These are phyloP conservation scores for Conringia planisiliqua DNA, from an alignment of 345 rosid genomes.

Conservation along the genomic window DNA sequence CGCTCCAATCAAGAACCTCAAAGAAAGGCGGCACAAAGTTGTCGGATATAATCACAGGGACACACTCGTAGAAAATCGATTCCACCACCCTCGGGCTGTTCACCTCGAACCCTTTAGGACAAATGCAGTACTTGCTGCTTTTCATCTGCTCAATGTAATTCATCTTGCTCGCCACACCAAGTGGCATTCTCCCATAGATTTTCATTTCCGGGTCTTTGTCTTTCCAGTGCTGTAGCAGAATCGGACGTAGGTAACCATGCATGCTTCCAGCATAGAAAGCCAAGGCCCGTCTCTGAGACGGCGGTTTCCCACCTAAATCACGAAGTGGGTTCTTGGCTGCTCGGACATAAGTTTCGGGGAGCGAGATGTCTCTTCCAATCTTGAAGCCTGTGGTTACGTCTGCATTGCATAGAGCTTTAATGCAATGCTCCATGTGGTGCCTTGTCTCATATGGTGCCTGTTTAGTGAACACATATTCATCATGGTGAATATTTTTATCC, in stretches of 20 bases:
- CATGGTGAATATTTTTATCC: not conserved
- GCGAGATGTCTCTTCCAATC: conserved; percentile 92
- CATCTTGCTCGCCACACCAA: conserved; percentile 92
- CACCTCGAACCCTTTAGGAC: conserved; percentile 90
- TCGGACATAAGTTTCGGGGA: conserved; percentile 93
- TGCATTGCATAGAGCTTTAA: conserved; percentile 94
- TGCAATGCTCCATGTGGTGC: conserved; percentile 96
- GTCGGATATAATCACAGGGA: conserved; percentile 84
- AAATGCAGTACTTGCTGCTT: conserved; percentile 87
- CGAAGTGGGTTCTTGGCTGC: conserved; percentile 85
- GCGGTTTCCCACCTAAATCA: conserved; percentile 84
- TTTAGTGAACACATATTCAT: not conserved
- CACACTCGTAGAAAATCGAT: conserved; percentile 85
- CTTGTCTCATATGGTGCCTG: conserved; percentile 99
- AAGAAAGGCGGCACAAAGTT: conserved; percentile 91
- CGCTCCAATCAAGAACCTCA: conserved; percentile 74
- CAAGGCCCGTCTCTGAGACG: conserved; percentile 57
- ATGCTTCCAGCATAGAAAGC: conserved; percentile 92
- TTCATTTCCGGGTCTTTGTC: conserved; percentile 77
- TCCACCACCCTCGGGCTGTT: conserved; percentile 95
- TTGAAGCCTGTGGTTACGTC: conserved; percentile 83
- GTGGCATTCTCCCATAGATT: conserved; percentile 80
- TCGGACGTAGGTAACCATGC: conserved; percentile 80
- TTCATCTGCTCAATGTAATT: conserved; percentile 86
- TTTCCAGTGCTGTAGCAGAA: conserved; percentile 78